Evolutionary conservation across 2,329 filamentous ascomycete genomes (phyloP), one percentile per base, ranked within the genome.

Genomic region (Alternaria hordeiaustralica): DNA sequence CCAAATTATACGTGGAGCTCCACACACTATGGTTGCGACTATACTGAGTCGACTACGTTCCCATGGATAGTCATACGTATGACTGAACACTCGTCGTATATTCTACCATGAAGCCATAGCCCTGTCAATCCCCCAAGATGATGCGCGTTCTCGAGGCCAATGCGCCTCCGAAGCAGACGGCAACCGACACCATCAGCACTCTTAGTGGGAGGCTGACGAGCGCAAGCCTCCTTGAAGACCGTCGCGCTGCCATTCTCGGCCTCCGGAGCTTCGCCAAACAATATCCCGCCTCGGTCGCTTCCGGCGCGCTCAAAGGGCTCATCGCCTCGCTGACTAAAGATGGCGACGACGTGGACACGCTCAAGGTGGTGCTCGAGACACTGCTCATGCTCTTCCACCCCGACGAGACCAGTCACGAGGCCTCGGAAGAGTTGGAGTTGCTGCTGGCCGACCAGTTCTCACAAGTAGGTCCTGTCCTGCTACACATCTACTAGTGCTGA

Each of bases 361-460:
- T 97, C 78, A 97, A 97, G 82, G 89, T 97, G 61, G 92, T 97
- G 65, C 86, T 99, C 68, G 96, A 99, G 86, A 99, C 96, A 47
- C 84, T 99, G 73, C 85, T 98, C 78, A 95, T 96, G 90, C 89
- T 99, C 44, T 98, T 98, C 81, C 88, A 87, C 70, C 89, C 88
- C 6, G 87, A 90, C 75, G 85, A 86, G 73, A 83, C 82, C 53
- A 90, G 88, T 75, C 85, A 93, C 30, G 95, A 98, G 86, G 93
- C 95, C 58, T 97, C 95, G 13, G 95, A 98, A 69, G 96, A 99
- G 81, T 96, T 99, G 72, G 92, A 92, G 18, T 84, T 98, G 26
- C 99, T 96, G 94, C 86, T 99, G 63, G 96, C 96, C 58, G 96
- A 99, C 81, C 95, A 98, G 80, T 99, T 99, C 79, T 97, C 96